Percentiles rank a stretch among this genome's conserved stretches.
Conservation (phyloP, 2,329 filamentous ascomycete genomes). For the Beauveria bassiana region DNA sequence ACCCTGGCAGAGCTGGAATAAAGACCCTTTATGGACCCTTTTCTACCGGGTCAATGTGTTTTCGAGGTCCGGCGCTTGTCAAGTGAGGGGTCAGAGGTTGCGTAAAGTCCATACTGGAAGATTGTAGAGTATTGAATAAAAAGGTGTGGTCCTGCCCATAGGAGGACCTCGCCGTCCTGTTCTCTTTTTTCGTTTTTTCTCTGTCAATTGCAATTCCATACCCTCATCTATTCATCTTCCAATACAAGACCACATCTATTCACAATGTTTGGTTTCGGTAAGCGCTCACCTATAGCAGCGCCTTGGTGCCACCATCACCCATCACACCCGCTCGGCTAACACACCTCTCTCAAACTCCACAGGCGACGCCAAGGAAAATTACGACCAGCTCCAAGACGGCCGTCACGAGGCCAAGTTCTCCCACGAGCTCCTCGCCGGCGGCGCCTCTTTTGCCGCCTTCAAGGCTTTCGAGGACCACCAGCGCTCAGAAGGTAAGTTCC, state of each 20-base stretch:
- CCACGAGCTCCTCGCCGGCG: slow-evolving; percentile 69
- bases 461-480: slow-evolving; percentile 73
- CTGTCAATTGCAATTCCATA: neutral
- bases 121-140: neutral
- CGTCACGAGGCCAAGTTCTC: slow-evolving; percentile 54
- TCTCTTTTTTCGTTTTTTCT: neutral
- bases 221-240: neutral
- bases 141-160: neutral
- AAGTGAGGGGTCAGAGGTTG: neutral
- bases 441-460: slow-evolving; percentile 71
- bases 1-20: neutral
- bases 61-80: neutral
- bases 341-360: neutral
- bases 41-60: neutral
- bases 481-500: slow-evolving; percentile 52
- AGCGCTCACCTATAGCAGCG: neutral
- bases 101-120: neutral
- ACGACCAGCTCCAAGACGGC: slow-evolving; percentile 33
- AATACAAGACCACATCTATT: neutral
- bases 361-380: slow-evolving; percentile 12
- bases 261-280: slow-evolving; percentile 12
- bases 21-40: neutral
- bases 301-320: no score
- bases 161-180: neutral
- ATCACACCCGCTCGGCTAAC: neutral